Percentiles rank a stretch among this genome's conserved stretches.
phyloP scores from a whole-genome alignment of 1,284 basidiomycete genomes.

The Melampsora larici-populina region DNA sequence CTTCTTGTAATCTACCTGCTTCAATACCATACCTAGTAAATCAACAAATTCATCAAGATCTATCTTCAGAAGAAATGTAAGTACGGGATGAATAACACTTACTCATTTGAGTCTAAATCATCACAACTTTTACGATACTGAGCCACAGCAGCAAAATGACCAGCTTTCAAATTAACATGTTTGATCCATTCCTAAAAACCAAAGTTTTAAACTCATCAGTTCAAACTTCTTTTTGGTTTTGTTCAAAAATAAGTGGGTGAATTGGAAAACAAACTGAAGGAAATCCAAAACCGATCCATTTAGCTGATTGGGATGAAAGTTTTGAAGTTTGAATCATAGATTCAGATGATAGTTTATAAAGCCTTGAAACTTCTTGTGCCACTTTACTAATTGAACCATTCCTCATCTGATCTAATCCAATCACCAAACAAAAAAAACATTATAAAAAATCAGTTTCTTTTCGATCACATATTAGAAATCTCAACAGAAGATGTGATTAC shows the following conservation, averaged over 20 bases:
- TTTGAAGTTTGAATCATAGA: slow-evolving; percentile 12
- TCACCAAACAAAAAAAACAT: slow-evolving; percentile 22
- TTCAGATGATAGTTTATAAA: slow-evolving; percentile 7
- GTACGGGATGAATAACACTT: background rate
- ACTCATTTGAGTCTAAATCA: slow-evolving; percentile 74
- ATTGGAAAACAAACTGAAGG: background rate
- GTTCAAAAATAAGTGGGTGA: no score
- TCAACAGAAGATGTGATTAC: slow-evolving; percentile 52
- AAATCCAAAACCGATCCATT: slow-evolving; percentile 32
- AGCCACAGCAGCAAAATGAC: slow-evolving; percentile 85
- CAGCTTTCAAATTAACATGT: slow-evolving; percentile 76
- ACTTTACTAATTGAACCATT: slow-evolving; percentile 35
- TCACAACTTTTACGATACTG: slow-evolving; percentile 86
- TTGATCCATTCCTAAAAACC: slow-evolving; percentile 67
- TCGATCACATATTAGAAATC: no score
- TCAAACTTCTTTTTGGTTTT: no score
- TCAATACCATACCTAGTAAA: no score
- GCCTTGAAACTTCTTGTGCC: slow-evolving; percentile 13
- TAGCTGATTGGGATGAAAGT: slow-evolving; percentile 1
- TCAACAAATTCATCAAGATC: no score
- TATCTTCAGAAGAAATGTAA: no score
- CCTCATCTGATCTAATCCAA: slow-evolving; percentile 22
- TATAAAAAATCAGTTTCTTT: no score
- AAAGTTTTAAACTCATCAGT: no score
- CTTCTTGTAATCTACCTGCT: slow-evolving; percentile 67